Evolutionary conservation across 2,329 filamentous ascomycete species (phyloP).

Genomic region (Chaetomiaceae sp.): DNA sequence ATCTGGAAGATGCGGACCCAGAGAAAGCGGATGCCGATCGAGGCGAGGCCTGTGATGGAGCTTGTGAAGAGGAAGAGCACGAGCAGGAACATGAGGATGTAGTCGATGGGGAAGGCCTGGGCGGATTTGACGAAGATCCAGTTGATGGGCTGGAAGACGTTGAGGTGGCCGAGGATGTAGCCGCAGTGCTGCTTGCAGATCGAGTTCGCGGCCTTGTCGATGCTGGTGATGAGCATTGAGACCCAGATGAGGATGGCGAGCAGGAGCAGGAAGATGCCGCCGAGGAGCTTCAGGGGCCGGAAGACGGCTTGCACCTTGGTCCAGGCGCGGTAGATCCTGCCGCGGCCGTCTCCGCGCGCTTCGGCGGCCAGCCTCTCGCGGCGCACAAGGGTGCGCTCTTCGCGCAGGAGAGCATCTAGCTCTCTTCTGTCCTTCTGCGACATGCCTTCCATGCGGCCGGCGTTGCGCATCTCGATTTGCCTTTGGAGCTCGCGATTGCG

Average conservation of each 20-base stretch:
- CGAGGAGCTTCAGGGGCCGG: slow-evolving; percentile 81
- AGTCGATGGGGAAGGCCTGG: slow-evolving; percentile 85
- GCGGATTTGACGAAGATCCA: slow-evolving; percentile 79
- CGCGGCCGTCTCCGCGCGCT: slow-evolving; percentile 70
- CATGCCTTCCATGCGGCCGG: slow-evolving; percentile 68
- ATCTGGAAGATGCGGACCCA: slow-evolving; percentile 94
- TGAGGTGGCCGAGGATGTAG: slow-evolving; percentile 81
- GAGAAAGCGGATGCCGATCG: slow-evolving; percentile 88
- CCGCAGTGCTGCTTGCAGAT: slow-evolving; percentile 86
- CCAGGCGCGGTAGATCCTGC: slow-evolving; percentile 70
- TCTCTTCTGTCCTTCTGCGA: slow-evolving; percentile 84
- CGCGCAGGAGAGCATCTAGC: slow-evolving; percentile 77
- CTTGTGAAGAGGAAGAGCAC: slow-evolving; percentile 84
- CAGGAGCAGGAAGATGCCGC: slow-evolving; percentile 72
- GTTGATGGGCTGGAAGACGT: slow-evolving; percentile 94
- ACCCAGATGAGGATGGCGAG: slow-evolving; percentile 74
- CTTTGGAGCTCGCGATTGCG: slow-evolving; percentile 87
- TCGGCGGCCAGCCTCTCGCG: slow-evolving; percentile 84
- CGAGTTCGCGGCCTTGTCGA: slow-evolving; percentile 96
- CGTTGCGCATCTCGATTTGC: slow-evolving; percentile 81
- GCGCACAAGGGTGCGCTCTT: slow-evolving; percentile 87
- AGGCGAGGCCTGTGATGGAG: slow-evolving; percentile 79
- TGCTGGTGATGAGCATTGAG: slow-evolving; percentile 90
- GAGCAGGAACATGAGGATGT: slow-evolving; percentile 79
- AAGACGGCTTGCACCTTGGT: slow-evolving; percentile 76